Base-by-base conservation (phyloP, 1,139 yeast genomes). In the Casaregolazyma lundiana region DNA sequence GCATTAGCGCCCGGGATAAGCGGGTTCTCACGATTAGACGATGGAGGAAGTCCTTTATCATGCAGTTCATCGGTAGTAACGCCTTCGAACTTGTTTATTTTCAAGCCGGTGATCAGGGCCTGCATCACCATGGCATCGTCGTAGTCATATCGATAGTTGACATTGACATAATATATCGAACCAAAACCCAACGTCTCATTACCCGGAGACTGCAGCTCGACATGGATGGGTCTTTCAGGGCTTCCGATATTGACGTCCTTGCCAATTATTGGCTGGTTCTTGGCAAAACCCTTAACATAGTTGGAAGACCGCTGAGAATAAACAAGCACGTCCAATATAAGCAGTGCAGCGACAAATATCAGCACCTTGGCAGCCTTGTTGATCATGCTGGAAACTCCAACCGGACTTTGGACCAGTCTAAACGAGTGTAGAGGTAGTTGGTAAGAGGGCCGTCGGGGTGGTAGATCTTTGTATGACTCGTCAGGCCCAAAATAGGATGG, bases 131-230 rank as follows among this genome's bases (percentile, higher is more conserved):
- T 52, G 21, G 49, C 43, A 37, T 53, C 57, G 16, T 44, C 51
- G 22, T 41, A 43, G 44, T 53, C 55, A 26, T 37, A 47, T 9
- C 53, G 32, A 7, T 41, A 29, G 6, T 44, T 39, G 7, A 54
- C 39, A 38, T 53, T 54, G 34, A 54, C 44, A 41, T 51, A 54
- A 26, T 36, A 20, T 16, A 54, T 50, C 8, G 50, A 34, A 9
- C 45, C 42, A 41, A 54, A 53, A 4, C 57, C 57, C 9, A 54
- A 46, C 3, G 58, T 54, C 9, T 44, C 35, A 38, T 54, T 54
- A n/a, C 44, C 50, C n/a, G 50, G 47, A 29, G 44, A 40, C 13
- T 41, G 21, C 13, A 45, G 36, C 9, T 21, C 22, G 22, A 32
- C 43, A n/a, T 21, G 19, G 1, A 40, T 18, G 1, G 35, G 37